Conservation (phyloP, 371 early-diverging fungal genomes). For the Furculomyces boomerangus region DNA sequence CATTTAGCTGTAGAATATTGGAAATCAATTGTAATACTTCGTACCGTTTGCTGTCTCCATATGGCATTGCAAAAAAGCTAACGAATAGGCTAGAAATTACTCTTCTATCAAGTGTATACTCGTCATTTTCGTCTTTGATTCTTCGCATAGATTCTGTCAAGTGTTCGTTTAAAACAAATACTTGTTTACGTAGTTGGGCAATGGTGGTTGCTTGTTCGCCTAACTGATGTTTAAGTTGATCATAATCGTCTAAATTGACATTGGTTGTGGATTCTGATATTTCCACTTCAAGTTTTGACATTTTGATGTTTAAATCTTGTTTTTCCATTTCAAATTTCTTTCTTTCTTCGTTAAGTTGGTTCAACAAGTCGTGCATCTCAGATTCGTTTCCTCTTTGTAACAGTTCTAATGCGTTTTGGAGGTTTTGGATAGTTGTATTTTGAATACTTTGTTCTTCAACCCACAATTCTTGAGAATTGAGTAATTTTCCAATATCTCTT, state of each 20-base stretch:
- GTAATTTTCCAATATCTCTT: conserved; percentile 13
- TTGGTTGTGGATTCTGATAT: background rate
- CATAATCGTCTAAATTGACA: background rate
- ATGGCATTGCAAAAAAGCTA: conserved; percentile 60
- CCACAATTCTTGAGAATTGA: conserved; percentile 20
- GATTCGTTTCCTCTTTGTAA: conserved; percentile 59
- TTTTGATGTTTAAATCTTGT: conserved; percentile 12
- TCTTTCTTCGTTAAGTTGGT: conserved; percentile 43
- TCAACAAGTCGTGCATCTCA: conserved; percentile 60
- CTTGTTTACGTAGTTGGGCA: conserved; percentile 12
- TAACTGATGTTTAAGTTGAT: background rate
- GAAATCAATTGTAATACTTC: conserved; percentile 77
- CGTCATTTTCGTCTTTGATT: conserved; percentile 51
- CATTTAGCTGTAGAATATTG: conserved; percentile 63
- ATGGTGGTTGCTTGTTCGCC: conserved; percentile 5
- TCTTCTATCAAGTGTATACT: conserved; percentile 68
- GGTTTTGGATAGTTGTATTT: conserved; percentile 45
- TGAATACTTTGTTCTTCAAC: conserved; percentile 39
- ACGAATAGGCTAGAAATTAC: conserved; percentile 71
- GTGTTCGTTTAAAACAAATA: conserved; percentile 44
- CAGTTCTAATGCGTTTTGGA: conserved; percentile 69
- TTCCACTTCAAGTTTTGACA: background rate
- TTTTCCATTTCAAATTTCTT: conserved; percentile 30
- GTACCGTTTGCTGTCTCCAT: conserved; percentile 73
- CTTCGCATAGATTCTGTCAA: conserved; percentile 70